These are phyloP conservation scores for Shiraia sp. DNA, from an alignment of 2,329 filamentous ascomycete genomes.

Conservation along the genomic window DNA sequence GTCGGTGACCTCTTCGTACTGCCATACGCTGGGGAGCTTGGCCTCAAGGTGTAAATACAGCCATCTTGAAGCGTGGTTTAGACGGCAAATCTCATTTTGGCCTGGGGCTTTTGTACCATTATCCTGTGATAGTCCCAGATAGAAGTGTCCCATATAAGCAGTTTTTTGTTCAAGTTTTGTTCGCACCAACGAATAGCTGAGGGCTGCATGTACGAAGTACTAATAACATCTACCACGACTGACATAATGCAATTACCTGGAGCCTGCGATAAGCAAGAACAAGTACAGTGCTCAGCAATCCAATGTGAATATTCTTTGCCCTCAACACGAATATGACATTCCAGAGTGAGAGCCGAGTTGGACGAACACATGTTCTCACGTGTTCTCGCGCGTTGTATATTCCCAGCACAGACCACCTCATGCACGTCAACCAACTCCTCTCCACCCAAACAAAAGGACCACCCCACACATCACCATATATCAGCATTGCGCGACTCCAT, in stretches of 20 bases:
- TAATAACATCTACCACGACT: too few relatives aligned
- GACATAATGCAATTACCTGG: too few relatives aligned
- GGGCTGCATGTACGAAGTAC: too few relatives aligned
- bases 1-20: constrained; percentile 91
- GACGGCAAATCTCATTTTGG: constrained; percentile 36
- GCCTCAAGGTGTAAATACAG: constrained; percentile 82
- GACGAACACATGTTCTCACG: constrained; percentile 17
- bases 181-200: too few relatives aligned
- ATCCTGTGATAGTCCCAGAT: constrained; percentile 48
- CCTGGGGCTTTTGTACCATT: constrained; percentile 45
- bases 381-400: constrained; percentile 19
- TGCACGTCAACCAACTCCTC: constrained; percentile 12
- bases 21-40: constrained; percentile 92
- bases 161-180: constrained; percentile 31
- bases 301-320: too few relatives aligned
- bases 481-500: too few relatives aligned
- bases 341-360: neutral
- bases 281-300: too few relatives aligned
- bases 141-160: constrained; percentile 43
- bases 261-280: too few relatives aligned
- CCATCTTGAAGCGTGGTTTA: constrained; percentile 25
- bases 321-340: neutral
- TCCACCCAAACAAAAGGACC: too few relatives aligned
- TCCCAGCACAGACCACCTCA: constrained; percentile 14
- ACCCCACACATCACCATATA: too few relatives aligned